A percentile compares a stretch with the other conserved stretches of the same genome.
Evolutionary conservation across 352 stramenopile species (phyloP).

Genomic region (Globisporangium iwayamae): DNA sequence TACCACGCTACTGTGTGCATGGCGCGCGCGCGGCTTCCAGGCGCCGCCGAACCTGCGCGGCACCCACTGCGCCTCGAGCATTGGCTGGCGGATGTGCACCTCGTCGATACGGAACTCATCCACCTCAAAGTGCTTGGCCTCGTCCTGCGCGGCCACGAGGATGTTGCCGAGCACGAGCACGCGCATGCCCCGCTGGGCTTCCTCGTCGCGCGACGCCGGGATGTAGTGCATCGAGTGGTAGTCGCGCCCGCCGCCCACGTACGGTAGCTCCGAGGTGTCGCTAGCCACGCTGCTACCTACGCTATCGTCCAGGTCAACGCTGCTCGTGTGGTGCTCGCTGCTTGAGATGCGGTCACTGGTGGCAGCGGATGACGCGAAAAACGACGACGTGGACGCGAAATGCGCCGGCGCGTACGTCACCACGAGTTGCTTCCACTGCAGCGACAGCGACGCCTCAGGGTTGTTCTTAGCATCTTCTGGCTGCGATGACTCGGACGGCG

Average conservation of each 20-base stretch:
- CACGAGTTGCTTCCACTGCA: slow-evolving; percentile 57
- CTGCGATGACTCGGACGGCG: slow-evolving; percentile 6
- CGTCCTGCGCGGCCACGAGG: slow-evolving; percentile 25
- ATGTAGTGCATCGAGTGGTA: slow-evolving; percentile 81
- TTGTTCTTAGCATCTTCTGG: not conserved
- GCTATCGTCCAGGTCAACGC: slow-evolving; percentile 17
- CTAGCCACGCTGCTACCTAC: not conserved
- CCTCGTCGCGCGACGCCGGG: slow-evolving; percentile 29
- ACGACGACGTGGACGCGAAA: slow-evolving; percentile 16
- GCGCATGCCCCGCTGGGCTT: slow-evolving; percentile 31
- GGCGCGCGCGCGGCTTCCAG: slow-evolving; percentile 54
- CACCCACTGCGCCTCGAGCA: slow-evolving; percentile 54
- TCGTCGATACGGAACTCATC: slow-evolving; percentile 59
- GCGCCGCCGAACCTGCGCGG: slow-evolving; percentile 38
- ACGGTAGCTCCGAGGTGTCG: slow-evolving; percentile 7
- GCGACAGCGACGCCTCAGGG: slow-evolving; percentile 4
- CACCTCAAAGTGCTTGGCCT: slow-evolving; percentile 36
- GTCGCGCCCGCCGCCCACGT: slow-evolving; percentile 31
- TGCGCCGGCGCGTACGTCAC: slow-evolving; percentile 27
- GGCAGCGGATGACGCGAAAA: slow-evolving; percentile 13
- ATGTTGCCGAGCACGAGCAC: slow-evolving; percentile 69
- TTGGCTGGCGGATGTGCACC: slow-evolving; percentile 44
- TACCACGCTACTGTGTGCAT: slow-evolving; percentile 63
- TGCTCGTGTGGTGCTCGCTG: slow-evolving; percentile 14
- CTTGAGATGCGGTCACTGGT: slow-evolving; percentile 16